A percentile compares a stretch with the other conserved stretches of the same genome.
phyloP scores from a whole-genome alignment of 2,329 filamentous ascomycete genomes.

The Emmonsia crescens region DNA sequence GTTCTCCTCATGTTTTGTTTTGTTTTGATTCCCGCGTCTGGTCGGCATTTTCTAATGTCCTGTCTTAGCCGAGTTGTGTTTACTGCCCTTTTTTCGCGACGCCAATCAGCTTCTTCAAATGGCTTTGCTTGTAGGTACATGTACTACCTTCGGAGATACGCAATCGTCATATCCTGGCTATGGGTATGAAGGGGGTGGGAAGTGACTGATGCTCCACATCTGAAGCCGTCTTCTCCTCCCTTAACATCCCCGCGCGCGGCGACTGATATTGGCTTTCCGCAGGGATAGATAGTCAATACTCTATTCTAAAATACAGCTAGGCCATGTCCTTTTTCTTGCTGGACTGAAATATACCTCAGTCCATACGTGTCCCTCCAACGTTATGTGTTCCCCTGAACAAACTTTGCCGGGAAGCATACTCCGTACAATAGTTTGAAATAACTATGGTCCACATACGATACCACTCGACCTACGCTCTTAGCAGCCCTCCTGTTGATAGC shows the following conservation, averaged over 20 bases:
- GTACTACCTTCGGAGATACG: neutral
- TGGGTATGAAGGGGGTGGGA: neutral
- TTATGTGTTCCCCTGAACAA: neutral
- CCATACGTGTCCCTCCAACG: too few species aligned
- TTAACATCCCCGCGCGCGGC: neutral
- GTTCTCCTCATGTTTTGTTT: neutral
- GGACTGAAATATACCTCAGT: neutral
- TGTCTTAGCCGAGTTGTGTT: neutral
- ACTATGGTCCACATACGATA: neutral
- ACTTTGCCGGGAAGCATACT: neutral
- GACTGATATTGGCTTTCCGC: neutral
- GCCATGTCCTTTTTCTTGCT: neutral
- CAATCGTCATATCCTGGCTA: neutral
- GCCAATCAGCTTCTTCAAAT: neutral
- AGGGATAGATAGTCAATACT: neutral
- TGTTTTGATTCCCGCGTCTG: neutral
- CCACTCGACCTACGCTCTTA: constrained; percentile 72
- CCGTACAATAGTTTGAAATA: neutral
- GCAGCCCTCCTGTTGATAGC: constrained; percentile 71
- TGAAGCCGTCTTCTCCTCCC: neutral
- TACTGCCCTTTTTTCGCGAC: neutral
- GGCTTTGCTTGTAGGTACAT: too few species aligned
- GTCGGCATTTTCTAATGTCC: neutral
- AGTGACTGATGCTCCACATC: neutral
- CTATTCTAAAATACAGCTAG: neutral